Evolutionary conservation across 129 eudicot species (phyloP).

Genomic region (Tagetes erecta): DNA sequence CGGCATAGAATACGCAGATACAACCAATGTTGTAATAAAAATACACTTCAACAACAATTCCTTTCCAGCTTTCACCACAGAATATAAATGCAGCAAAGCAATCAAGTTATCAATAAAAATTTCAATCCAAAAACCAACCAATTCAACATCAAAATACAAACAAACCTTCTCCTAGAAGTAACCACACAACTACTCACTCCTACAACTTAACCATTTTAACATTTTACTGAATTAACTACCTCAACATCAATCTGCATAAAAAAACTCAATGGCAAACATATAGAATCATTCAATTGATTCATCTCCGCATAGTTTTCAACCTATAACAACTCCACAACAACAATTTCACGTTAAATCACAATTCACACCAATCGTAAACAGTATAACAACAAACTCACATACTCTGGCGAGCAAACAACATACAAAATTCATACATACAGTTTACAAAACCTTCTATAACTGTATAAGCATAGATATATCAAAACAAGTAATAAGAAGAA

Average conservation of each 20-base stretch:
- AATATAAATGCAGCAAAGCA: background rate
- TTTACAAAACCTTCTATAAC: background rate
- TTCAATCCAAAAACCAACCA: background rate
- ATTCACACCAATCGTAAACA: background rate
- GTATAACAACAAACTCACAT: background rate
- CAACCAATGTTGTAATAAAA: background rate
- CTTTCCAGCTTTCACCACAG: background rate
- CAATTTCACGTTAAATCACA: background rate
- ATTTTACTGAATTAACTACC: conserved; percentile 15
- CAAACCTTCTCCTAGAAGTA: background rate
- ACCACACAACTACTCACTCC: conserved; percentile 18
- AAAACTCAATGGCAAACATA: background rate
- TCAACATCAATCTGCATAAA: conserved; percentile 20
- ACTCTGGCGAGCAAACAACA: background rate
- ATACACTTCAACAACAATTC: background rate
- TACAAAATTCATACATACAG: background rate
- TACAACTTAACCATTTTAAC: background rate
- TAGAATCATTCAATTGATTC: background rate
- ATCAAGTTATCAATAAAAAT: background rate
- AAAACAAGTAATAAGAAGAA: conserved; percentile 1
- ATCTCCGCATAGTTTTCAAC: conserved; percentile 8
- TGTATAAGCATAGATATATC: background rate
- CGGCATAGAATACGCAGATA: background rate
- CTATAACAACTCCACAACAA: no score
- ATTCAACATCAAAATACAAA: conserved; percentile 1